These are phyloP conservation scores for Solanum microdontum DNA, from an alignment of 257 asterid species.

Conservation along the genomic window DNA sequence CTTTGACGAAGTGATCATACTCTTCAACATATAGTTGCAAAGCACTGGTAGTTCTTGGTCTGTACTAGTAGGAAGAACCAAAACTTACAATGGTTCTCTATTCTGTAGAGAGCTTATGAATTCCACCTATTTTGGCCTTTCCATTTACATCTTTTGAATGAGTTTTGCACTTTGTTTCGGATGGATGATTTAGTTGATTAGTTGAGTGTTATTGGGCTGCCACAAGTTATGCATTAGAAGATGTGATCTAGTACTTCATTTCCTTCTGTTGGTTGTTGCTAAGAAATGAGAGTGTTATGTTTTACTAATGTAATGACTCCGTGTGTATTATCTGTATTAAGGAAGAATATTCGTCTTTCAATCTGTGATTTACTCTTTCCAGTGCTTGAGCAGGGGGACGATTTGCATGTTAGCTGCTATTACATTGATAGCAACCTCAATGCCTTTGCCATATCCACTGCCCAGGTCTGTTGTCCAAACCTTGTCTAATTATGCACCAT, in stretches of 20 bases:
- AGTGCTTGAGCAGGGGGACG: conserved; percentile 44
- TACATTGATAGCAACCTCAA: conserved; percentile 61
- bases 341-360: background rate
- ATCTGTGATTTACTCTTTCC: background rate
- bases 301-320: background rate
- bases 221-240: background rate
- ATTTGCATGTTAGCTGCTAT: conserved; percentile 71
- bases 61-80: background rate
- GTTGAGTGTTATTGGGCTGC: background rate
- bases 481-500: background rate
- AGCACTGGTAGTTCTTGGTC: background rate
- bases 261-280: background rate
- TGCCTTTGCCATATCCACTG: conserved; percentile 68
- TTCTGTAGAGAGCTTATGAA: background rate
- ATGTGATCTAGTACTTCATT: background rate
- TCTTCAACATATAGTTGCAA: background rate
- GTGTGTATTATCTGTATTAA: background rate
- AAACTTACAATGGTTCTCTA: background rate
- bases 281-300: background rate
- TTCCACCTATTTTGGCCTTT: background rate
- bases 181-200: background rate
- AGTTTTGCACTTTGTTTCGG: background rate
- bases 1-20: background rate
- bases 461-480: conserved; percentile 43
- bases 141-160: background rate